Conservation (phyloP, 108 stramenopile genomes). For the Cyclostephanos tholiformis region DNA sequence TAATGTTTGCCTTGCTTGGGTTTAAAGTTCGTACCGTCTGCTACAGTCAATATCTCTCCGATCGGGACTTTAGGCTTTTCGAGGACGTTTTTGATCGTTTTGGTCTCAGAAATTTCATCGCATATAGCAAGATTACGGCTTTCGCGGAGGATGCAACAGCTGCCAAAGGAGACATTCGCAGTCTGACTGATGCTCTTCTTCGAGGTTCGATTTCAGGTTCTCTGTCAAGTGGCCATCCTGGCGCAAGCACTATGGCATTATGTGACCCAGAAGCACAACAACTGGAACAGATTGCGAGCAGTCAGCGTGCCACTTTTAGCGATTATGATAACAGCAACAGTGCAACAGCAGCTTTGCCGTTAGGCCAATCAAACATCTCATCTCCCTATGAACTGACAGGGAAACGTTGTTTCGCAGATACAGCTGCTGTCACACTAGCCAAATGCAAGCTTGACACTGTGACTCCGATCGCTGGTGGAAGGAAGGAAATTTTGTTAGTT, state of each 20-base stretch:
- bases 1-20: conserved; percentile 54
- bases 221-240: neutral
- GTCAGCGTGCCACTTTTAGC: no score
- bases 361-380: neutral
- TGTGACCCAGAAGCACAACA: no score
- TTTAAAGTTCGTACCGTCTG: conserved; percentile 64
- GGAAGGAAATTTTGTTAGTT: conserved; percentile 28
- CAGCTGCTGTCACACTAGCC: neutral
- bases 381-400: no score
- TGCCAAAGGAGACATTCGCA: conserved; percentile 58
- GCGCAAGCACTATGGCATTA: neutral
- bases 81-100: conserved; percentile 56
- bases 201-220: conserved; percentile 15
- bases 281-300: no score
- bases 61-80: conserved; percentile 55
- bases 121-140: conserved; percentile 63
- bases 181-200: conserved; percentile 49
- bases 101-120: conserved; percentile 37
- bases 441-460: neutral
- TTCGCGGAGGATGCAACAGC: conserved; percentile 63
- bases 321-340: no score
- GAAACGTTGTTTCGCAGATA: no score
- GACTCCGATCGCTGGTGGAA: neutral
- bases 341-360: no score
- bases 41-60: conserved; percentile 67